Evolutionary conservation across 352 stramenopile genomes (phyloP).

Genomic region (Elongisporangium undulatum): DNA sequence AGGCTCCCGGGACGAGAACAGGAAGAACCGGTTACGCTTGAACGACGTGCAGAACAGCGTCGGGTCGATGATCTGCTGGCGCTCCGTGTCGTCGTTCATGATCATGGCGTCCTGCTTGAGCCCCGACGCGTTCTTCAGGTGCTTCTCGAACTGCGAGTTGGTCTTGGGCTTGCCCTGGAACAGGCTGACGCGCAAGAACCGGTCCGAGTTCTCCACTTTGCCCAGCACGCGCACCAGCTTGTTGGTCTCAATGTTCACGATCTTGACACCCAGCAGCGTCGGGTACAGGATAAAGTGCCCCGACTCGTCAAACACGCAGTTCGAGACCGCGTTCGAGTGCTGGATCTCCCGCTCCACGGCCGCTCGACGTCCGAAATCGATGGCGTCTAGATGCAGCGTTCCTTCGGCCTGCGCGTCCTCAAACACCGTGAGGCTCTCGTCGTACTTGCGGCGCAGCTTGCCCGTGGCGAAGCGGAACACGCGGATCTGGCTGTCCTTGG

Average conservation of each 20-base stretch:
- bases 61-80: conserved; percentile 59
- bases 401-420: conserved; percentile 79
- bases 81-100: conserved; percentile 58
- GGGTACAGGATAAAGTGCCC: conserved; percentile 95
- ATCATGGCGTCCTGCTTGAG: conserved; percentile 43
- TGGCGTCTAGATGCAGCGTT: conserved; percentile 72
- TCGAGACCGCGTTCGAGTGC: conserved; percentile 44
- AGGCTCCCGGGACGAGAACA: conserved; percentile 95
- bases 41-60: conserved; percentile 88
- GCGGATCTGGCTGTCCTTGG: conserved; percentile 87
- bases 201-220: conserved; percentile 93
- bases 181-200: conserved; percentile 92
- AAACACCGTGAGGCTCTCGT: conserved; percentile 88
- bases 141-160: conserved; percentile 94
- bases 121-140: conserved; percentile 48
- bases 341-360: conserved; percentile 84
- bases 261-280: conserved; percentile 96
- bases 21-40: conserved; percentile 94
- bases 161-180: conserved; percentile 95
- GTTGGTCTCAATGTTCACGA: conserved; percentile 95
- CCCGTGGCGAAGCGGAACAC: conserved; percentile 86
- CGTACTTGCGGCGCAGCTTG: conserved; percentile 87
- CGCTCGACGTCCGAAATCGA: conserved; percentile 85
- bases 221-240: conserved; percentile 91
- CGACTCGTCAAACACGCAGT: conserved; percentile 94